Evolutionary conservation across 2,329 filamentous ascomycete species (phyloP).

Genomic region (Fusarium phyllophilum): DNA sequence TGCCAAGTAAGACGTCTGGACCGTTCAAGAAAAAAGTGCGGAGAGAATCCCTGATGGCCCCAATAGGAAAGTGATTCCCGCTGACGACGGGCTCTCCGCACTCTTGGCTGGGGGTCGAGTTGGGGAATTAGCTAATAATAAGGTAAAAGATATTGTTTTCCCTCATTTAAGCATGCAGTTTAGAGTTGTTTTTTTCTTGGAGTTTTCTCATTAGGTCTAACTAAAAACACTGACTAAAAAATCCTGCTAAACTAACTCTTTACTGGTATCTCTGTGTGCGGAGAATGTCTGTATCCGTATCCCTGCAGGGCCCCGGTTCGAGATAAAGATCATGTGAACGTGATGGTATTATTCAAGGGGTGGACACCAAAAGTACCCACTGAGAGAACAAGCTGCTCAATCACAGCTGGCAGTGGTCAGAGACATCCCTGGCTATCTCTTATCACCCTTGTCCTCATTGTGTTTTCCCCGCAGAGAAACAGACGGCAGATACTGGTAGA

Average conservation of each 20-base stretch:
- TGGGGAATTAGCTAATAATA: slow-evolving; percentile 40
- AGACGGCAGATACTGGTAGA: slow-evolving; percentile 34
- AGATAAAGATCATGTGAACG: slow-evolving; percentile 36
- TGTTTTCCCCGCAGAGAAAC: slow-evolving; percentile 34
- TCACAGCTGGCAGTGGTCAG: neutral
- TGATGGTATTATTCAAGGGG: slow-evolving; percentile 2
- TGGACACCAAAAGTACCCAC: slow-evolving; percentile 11
- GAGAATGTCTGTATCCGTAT: slow-evolving; percentile 12
- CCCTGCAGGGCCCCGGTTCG: neutral
- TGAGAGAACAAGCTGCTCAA: neutral
- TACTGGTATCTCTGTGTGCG: slow-evolving; percentile 7
- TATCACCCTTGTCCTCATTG: neutral
- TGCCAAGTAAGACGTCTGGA: slow-evolving; percentile 13
- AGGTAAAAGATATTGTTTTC: slow-evolving; percentile 28
- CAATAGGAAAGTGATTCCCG: slow-evolving; percentile 14
- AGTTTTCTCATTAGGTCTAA: slow-evolving; percentile 1
- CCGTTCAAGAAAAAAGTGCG: neutral
- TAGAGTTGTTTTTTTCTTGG: slow-evolving; percentile 10
- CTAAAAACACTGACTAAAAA: slow-evolving; percentile 24
- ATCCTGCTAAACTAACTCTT: neutral
- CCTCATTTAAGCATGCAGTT: slow-evolving; percentile 28
- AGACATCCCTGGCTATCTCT: slow-evolving; percentile 4
- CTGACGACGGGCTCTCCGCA: slow-evolving; percentile 25
- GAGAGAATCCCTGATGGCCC: slow-evolving; percentile 2
- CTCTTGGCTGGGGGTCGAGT: slow-evolving; percentile 17